phyloP scores from a whole-genome alignment of 768 basidiomycete genomes.

The Imleria badia region DNA sequence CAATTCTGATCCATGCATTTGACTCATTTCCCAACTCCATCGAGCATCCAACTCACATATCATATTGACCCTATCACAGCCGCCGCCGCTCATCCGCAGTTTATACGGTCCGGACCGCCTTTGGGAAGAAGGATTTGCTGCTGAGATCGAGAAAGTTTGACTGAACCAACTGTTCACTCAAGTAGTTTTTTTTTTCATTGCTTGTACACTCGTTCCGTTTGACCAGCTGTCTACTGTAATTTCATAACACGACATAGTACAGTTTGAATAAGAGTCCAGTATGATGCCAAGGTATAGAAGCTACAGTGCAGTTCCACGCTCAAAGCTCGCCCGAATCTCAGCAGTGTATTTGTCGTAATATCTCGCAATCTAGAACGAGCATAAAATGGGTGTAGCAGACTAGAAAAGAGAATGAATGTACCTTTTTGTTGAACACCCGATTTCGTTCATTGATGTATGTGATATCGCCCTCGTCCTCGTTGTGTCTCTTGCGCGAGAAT shows the following conservation, averaged over 20 bases:
- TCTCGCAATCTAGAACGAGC: conserved; percentile 67
- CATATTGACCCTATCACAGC: conserved; percentile 1
- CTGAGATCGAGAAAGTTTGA: too few relatives aligned
- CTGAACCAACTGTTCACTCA: background rate
- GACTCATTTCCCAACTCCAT: background rate
- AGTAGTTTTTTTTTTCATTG: background rate
- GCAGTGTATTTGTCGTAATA: conserved; percentile 97
- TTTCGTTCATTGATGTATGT: conserved; percentile 99
- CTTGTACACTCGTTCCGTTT: background rate
- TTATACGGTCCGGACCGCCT: background rate
- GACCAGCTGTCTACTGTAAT: background rate
- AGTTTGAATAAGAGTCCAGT: background rate
- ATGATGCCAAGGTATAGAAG: conserved; percentile 11
- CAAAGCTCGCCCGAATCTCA: conserved; percentile 96
- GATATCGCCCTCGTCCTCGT: conserved; percentile 94
- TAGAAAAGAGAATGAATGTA: conserved; percentile 22
- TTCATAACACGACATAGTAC: conserved; percentile 6
- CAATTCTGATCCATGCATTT: conserved; percentile 39
- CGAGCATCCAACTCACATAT: background rate
- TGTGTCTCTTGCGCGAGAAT: conserved; percentile 84
- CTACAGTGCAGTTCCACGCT: conserved; percentile 90
- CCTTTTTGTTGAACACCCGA: conserved; percentile 98
- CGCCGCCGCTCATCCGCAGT: background rate
- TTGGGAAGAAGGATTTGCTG: too few relatives aligned
- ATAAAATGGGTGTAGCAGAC: background rate